Evolutionary conservation across 2,329 filamentous ascomycete genomes (phyloP).

Genomic region (Aspergillus novoparasiticus): DNA sequence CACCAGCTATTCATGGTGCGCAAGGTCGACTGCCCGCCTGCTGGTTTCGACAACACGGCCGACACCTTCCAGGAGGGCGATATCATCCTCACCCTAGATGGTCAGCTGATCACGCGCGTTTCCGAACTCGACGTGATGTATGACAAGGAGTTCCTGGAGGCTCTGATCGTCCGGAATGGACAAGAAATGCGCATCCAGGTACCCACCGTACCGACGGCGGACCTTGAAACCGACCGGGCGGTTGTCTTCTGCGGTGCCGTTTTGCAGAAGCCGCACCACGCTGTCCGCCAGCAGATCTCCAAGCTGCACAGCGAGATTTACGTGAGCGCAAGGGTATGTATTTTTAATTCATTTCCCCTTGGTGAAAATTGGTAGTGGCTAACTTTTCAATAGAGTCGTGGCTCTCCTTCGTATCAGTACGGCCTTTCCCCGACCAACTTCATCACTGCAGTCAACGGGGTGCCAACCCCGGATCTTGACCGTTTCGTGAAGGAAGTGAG

Average conservation of each 20-base stretch:
- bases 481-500: constrained; percentile 79
- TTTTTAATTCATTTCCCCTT: neutral
- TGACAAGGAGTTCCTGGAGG: constrained; percentile 77
- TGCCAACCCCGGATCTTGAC: constrained; percentile 78
- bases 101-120: constrained; percentile 87
- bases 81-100: constrained; percentile 87
- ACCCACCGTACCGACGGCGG: constrained; percentile 82
- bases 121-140: constrained; percentile 97
- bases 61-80: constrained; percentile 82
- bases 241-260: constrained; percentile 95
- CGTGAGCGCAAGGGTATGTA: constrained; percentile 72
- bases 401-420: constrained; percentile 84
- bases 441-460: constrained; percentile 91
- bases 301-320: constrained; percentile 97
- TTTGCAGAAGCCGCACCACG: constrained; percentile 90
- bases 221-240: constrained; percentile 88
- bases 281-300: constrained; percentile 94
- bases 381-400: constrained; percentile 59
- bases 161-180: constrained; percentile 82
- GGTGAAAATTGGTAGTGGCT: constrained; percentile 4
- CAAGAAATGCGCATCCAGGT: constrained; percentile 76
- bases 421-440: constrained; percentile 96
- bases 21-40: constrained; percentile 72
- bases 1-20: constrained; percentile 99
- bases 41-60: constrained; percentile 45